phyloP scores from a whole-genome alignment of 2,329 filamentous ascomycete species.

The Diaporthe vexans region DNA sequence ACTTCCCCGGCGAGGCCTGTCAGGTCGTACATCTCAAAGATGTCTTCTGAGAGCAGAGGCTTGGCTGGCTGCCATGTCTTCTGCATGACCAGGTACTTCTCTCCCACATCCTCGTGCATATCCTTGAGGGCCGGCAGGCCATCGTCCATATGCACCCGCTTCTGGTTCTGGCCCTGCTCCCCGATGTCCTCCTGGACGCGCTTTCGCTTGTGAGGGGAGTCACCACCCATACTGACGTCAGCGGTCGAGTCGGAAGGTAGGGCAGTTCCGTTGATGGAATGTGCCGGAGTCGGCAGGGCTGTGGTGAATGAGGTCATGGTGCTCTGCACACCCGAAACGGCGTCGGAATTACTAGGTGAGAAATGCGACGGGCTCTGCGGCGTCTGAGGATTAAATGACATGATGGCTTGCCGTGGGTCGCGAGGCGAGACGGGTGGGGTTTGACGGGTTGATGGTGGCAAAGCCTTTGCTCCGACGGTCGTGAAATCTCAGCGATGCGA shows the following conservation, averaged over 20 bases:
- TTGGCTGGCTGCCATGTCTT: conserved; percentile 55
- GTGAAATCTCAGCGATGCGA: conserved; percentile 27
- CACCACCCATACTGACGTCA: conserved; percentile 62
- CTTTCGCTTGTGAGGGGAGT: conserved; percentile 73
- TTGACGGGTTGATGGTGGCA: conserved; percentile 24
- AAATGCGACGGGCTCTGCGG: conserved; percentile 77
- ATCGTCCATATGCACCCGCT: conserved; percentile 74
- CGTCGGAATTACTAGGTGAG: conserved; percentile 68
- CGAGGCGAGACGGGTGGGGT: conserved; percentile 21
- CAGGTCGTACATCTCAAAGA: conserved; percentile 71
- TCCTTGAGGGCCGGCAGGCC: conserved; percentile 73
- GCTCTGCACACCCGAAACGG: conserved; percentile 63
- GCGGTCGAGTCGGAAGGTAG: conserved; percentile 59
- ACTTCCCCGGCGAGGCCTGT: conserved; percentile 71
- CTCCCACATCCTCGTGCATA: conserved; percentile 75
- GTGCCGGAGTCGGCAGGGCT: conserved; percentile 72
- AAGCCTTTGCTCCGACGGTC: not conserved
- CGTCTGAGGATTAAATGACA: conserved; percentile 77
- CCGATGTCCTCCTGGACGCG: conserved; percentile 66
- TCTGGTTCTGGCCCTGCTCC: conserved; percentile 66
- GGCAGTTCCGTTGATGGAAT: conserved; percentile 72
- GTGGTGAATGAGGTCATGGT: conserved; percentile 66
- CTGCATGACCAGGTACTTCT: conserved; percentile 77
- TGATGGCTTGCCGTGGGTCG: conserved; percentile 54
- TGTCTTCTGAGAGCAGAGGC: conserved; percentile 66